Evolutionary conservation across 2,329 filamentous ascomycete genomes (phyloP).

Genomic region (Talaromyces atroroseus): DNA sequence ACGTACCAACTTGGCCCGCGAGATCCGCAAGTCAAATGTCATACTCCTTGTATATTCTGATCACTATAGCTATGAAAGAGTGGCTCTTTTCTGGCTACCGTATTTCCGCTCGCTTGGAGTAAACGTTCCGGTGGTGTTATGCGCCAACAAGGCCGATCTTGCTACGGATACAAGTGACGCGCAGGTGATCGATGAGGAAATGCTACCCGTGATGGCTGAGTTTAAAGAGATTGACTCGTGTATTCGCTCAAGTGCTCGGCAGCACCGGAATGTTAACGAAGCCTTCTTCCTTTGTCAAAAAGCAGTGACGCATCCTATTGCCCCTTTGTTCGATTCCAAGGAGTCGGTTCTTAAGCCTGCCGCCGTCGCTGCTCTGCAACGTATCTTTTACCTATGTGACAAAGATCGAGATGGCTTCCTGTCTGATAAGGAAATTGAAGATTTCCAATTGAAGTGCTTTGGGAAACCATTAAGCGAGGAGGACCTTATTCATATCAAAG

Average conservation of each 20-base stretch:
- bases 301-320: conserved; percentile 93
- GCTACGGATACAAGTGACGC: conserved; percentile 67
- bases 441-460: conserved; percentile 89
- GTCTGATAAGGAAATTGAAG: conserved; percentile 82
- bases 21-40: conserved; percentile 94
- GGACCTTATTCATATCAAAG: conserved; percentile 86
- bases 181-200: conserved; percentile 90
- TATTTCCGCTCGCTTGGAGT: conserved; percentile 97
- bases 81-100: conserved; percentile 97
- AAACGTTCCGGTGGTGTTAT: conserved; percentile 94
- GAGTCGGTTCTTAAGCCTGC: conserved; percentile 82
- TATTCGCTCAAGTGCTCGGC: conserved; percentile 85
- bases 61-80: conserved; percentile 97
- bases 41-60: conserved; percentile 96
- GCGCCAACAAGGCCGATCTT: conserved; percentile 95
- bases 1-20: conserved; percentile 79
- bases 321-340: conserved; percentile 93
- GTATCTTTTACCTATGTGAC: conserved; percentile 94
- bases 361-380: conserved; percentile 75
- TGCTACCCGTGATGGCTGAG: conserved; percentile 96
- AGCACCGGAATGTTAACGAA: conserved; percentile 90
- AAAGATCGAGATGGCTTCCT: conserved; percentile 92
- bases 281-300: conserved; percentile 98
- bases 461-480: conserved; percentile 75
- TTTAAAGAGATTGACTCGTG: conserved; percentile 99